Conservation (phyloP, 1,284 basidiomycete species). For the Golubevia sp. region DNA sequence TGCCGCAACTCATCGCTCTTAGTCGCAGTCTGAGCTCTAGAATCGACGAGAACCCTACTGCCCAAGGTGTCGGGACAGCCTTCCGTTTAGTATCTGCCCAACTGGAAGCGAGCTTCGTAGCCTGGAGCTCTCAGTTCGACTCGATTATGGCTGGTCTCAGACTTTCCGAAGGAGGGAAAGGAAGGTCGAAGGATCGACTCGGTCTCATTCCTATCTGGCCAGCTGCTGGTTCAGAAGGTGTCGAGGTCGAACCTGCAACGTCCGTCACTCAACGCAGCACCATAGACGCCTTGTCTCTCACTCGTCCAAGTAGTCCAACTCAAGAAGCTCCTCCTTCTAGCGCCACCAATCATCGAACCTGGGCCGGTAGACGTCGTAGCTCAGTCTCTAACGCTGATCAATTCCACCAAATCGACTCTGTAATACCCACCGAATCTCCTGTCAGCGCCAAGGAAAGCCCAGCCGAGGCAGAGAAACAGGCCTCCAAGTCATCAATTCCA, state of each 20-base stretch:
- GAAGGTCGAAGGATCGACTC: constrained; percentile 20
- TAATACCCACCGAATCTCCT: no score
- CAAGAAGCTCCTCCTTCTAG: no score
- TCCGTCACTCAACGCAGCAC: neutral
- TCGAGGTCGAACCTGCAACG: neutral
- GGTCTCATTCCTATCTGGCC: neutral
- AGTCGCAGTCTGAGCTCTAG: constrained; percentile 47
- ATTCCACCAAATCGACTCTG: no score
- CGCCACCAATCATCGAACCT: no score
- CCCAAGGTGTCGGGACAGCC: constrained; percentile 45
- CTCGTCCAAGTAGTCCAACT: neutral
- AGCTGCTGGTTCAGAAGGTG: neutral
- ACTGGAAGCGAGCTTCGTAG: constrained; percentile 48
- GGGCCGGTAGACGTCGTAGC: no score
- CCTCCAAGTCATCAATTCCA: no score
- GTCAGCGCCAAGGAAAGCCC: no score
- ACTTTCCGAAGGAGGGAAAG: constrained; percentile 30
- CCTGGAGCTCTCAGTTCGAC: constrained; percentile 31
- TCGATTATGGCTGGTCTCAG: constrained; percentile 31
- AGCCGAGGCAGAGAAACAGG: no score
- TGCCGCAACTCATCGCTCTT: constrained; percentile 51
- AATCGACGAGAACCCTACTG: constrained; percentile 51
- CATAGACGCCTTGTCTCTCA: constrained; percentile 11
- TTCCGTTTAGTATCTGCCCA: constrained; percentile 34
- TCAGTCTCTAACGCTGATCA: no score